Base-by-base conservation (phyloP, 768 basidiomycete genomes). In the Termitomyces sp. region DNA sequence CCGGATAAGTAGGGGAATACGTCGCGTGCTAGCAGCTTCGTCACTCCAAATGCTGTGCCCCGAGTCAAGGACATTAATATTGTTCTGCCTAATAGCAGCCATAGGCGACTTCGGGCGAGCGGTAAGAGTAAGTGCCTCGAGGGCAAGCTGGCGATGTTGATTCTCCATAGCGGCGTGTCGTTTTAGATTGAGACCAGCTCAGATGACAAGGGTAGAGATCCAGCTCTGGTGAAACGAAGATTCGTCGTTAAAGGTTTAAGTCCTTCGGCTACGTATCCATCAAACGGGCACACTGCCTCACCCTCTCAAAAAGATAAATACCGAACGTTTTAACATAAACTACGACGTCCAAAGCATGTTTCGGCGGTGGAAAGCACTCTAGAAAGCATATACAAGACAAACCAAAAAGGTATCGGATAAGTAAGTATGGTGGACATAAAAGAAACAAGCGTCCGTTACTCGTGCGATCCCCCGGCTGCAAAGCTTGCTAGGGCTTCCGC, bases 401-500 rank as follows among this genome's bases (percentile, higher is more conserved):
- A 47, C 18, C 30, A 40, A 38, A 40, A 28, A 40, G 12, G 23
- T 38, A 49, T 55, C 30, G 5, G 10, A 57, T 4, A 50, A 6
- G 16, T 46, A 55, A 7, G 20, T 23, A 35, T 20, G 32, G 26
- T n/a, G 41, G 38, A 7, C 23, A 36, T 38, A 9, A 20, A 23
- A 23, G 41, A 52, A 33, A 38, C 26, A 55, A 46, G 30, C 20
- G 9, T 53, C 18, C 35, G 18, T 54, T 43, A 55, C n/a, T 43
- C 58, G 23, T 53, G 40, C 13, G 12, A 2, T 20, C 46, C 33
- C 16, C 50, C 48, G 14, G 56, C 33, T 14, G 60, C 55, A 54
- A 61, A 65, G 1, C 52, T 60, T 6, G 63, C 60, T 28, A 83
- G 52, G 16, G 77, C 76, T 40, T 65, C 72, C 4, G 63, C 69